These are phyloP conservation scores for Fagus sylvatica DNA, from an alignment of 306 rosid genomes.

Conservation along the genomic window DNA sequence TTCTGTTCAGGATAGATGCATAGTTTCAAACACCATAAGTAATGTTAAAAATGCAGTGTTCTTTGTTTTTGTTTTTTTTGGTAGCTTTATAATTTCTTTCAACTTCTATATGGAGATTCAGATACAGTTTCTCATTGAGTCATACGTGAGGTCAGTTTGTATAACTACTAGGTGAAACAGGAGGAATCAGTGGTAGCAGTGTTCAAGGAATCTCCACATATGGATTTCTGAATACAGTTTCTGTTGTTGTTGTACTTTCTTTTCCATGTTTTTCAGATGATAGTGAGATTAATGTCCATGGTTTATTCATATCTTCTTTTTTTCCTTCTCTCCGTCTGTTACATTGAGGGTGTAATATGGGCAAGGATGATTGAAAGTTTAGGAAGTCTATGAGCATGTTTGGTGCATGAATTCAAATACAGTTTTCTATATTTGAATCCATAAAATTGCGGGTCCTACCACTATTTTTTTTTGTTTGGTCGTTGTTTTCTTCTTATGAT, in stretches of 20 bases:
- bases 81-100: not conserved
- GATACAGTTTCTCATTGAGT: slow-evolving; percentile 7
- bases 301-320: not conserved
- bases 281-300: not conserved
- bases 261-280: not conserved
- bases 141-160: slow-evolving; percentile 31
- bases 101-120: slow-evolving; percentile 18
- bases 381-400: too few species aligned
- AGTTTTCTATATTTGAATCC: too few species aligned
- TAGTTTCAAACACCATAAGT: slow-evolving; percentile 12
- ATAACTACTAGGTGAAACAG: not conserved
- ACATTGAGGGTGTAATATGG: not conserved
- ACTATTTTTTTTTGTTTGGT: too few species aligned
- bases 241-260: too few species aligned
- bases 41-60: not conserved
- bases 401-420: too few species aligned
- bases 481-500: too few species aligned
- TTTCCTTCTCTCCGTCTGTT: not conserved
- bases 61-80: not conserved
- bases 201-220: not conserved
- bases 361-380: not conserved
- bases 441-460: too few species aligned
- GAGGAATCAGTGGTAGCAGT: not conserved
- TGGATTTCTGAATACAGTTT: too few species aligned
- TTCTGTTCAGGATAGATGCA: slow-evolving; percentile 17